Percentiles rank a stretch among this genome's conserved stretches.
These are phyloP conservation scores for Saturnispora gosingensis DNA, from an alignment of 805 yeast species.

Conservation along the genomic window DNA sequence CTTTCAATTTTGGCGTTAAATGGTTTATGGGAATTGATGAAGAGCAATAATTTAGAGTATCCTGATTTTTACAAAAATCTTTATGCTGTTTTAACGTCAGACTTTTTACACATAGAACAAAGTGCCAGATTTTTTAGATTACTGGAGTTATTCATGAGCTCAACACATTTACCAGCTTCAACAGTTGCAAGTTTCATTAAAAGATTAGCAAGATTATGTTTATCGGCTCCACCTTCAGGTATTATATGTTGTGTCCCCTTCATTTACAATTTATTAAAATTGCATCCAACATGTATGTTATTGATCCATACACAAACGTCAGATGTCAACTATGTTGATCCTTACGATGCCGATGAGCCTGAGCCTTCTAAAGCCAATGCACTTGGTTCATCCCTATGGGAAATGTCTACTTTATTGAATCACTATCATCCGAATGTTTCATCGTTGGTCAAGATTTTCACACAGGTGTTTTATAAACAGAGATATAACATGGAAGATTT, in stretches of 20 bases:
- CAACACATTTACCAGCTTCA: conserved; percentile 78
- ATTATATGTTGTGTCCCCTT: conserved; percentile 85
- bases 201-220: conserved; percentile 60
- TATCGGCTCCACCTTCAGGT: conserved; percentile 81
- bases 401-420: conserved; percentile 57
- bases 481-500: conserved; percentile 89
- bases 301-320: conserved; percentile 52
- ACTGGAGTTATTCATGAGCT: conserved; percentile 73
- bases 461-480: conserved; percentile 84
- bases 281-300: conserved; percentile 92
- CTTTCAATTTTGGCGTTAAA: conserved; percentile 64
- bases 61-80: conserved; percentile 82
- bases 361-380: conserved; percentile 81
- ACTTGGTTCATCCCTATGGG: conserved; percentile 85
- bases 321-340: conserved; percentile 42
- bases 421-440: conserved; percentile 97
- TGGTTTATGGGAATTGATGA: conserved; percentile 81
- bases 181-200: conserved; percentile 87
- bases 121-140: conserved; percentile 83
- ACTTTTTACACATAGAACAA: conserved; percentile 66
- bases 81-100: conserved; percentile 69
- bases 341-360: conserved; percentile 50
- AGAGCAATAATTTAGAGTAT: conserved; percentile 73
- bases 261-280: conserved; percentile 75
- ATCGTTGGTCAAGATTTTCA: conserved; percentile 76